Conservation (phyloP, 441 rosid species). For the Jatropha multifida region DNA sequence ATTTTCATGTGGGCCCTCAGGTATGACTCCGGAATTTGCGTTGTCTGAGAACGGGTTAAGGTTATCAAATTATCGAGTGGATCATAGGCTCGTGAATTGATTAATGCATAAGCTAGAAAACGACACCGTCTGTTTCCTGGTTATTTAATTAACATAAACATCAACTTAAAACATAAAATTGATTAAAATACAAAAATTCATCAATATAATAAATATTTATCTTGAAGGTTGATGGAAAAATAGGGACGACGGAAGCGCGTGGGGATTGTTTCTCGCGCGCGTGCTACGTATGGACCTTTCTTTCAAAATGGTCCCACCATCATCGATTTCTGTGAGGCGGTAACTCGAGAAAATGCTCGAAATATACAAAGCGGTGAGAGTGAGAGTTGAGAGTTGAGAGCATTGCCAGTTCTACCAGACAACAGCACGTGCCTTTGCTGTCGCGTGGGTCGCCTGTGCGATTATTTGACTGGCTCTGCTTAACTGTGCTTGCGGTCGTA, state of each 20-base stretch:
- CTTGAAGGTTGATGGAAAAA: no score
- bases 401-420: conserved; percentile 25
- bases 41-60: no score
- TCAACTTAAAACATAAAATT: no score
- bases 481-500: no score
- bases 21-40: conserved; percentile 26
- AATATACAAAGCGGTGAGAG: neutral
- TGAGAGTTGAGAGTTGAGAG: no score
- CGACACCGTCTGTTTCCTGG: no score
- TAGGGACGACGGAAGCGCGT: neutral
- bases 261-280: neutral
- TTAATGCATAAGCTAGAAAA: no score
- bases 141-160: no score
- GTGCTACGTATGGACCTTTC: neutral
- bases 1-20: conserved; percentile 19
- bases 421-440: conserved; percentile 31
- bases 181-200: no score
- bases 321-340: conserved; percentile 27
- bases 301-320: conserved; percentile 10
- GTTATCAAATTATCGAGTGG: neutral
- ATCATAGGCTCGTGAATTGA: neutral
- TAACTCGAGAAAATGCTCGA: conserved; percentile 23
- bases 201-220: no score
- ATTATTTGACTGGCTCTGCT: neutral
- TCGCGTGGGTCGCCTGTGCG: conserved; percentile 18